Percentiles rank a stretch among this genome's conserved stretches.
phyloP scores from a whole-genome alignment of 441 rosid species.

The Populus hybrid region DNA sequence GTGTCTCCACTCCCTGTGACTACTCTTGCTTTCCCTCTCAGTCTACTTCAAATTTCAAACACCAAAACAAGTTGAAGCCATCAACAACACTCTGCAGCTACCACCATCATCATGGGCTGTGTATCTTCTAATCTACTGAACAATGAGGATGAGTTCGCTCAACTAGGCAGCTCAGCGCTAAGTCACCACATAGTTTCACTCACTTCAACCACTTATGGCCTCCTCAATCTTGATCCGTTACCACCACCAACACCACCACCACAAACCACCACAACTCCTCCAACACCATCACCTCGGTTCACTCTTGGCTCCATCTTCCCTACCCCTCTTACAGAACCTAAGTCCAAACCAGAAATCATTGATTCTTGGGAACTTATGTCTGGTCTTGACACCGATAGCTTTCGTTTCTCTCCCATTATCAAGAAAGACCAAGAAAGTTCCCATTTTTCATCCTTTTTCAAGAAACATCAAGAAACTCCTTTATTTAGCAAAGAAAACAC shows the following conservation, averaged over 20 bases:
- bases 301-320: slow-evolving; percentile 44
- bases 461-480: neutral
- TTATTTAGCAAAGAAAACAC: slow-evolving; percentile 35
- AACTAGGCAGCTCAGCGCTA: slow-evolving; percentile 60
- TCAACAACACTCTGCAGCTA: neutral
- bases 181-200: slow-evolving; percentile 86
- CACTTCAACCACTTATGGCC: slow-evolving; percentile 89
- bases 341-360: slow-evolving; percentile 55
- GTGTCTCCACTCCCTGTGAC: neutral
- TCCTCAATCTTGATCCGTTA: slow-evolving; percentile 70
- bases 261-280: slow-evolving; percentile 35
- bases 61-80: slow-evolving; percentile 2
- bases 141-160: slow-evolving; percentile 72
- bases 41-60: slow-evolving; percentile 11
- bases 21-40: neutral
- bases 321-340: slow-evolving; percentile 37
- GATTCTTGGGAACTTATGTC: slow-evolving; percentile 94
- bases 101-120: slow-evolving; percentile 71
- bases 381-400: slow-evolving; percentile 74
- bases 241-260: slow-evolving; percentile 31
- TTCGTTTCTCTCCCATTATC: slow-evolving; percentile 53
- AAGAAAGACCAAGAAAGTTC: neutral
- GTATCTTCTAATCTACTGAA: slow-evolving; percentile 74
- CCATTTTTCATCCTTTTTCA: neutral
- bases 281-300: slow-evolving; percentile 51